A percentile compares a stretch with the other conserved stretches of the same genome.
phyloP scores from a whole-genome alignment of 2,329 filamentous ascomycete species.

The Pseudocercospora fuligena region DNA sequence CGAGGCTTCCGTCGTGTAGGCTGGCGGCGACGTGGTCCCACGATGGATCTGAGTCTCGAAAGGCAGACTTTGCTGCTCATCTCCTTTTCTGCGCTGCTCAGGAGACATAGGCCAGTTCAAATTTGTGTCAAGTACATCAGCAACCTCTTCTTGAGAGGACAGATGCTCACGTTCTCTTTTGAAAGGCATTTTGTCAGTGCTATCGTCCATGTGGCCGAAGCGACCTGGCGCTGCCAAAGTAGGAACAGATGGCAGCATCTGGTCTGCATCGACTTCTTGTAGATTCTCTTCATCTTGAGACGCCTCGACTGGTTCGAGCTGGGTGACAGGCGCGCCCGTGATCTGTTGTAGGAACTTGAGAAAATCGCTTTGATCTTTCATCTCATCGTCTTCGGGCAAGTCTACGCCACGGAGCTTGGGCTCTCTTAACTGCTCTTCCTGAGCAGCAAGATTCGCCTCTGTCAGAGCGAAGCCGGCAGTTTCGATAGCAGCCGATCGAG shows the following conservation, averaged over 20 bases:
- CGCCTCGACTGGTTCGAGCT: conserved; percentile 21
- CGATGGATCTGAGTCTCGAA: conserved; percentile 13
- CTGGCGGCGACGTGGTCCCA: neutral
- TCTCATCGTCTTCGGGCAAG: conserved; percentile 38
- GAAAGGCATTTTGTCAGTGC: neutral
- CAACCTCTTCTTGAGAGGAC: conserved; percentile 1
- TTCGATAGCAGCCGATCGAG: conserved; percentile 7
- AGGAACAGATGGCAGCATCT: neutral
- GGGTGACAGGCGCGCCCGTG: conserved; percentile 6
- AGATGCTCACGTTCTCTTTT: neutral
- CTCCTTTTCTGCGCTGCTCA: conserved; percentile 5
- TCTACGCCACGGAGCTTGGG: conserved; percentile 34
- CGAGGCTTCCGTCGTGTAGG: conserved; percentile 7
- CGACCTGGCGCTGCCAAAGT: neutral
- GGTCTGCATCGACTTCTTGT: neutral
- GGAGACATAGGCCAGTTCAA: conserved; percentile 26
- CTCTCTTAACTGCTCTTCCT: conserved; percentile 35
- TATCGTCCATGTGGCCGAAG: neutral
- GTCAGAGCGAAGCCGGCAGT: conserved; percentile 32
- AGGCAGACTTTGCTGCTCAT: neutral
- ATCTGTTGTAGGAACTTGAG: conserved; percentile 32
- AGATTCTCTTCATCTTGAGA: conserved; percentile 3
- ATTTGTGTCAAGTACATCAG: neutral
- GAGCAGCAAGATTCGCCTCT: conserved; percentile 40
- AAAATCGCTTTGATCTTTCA: conserved; percentile 36